Conservation (phyloP, 1,284 basidiomycete species). For the Phellopilus nigrolimitatus region DNA sequence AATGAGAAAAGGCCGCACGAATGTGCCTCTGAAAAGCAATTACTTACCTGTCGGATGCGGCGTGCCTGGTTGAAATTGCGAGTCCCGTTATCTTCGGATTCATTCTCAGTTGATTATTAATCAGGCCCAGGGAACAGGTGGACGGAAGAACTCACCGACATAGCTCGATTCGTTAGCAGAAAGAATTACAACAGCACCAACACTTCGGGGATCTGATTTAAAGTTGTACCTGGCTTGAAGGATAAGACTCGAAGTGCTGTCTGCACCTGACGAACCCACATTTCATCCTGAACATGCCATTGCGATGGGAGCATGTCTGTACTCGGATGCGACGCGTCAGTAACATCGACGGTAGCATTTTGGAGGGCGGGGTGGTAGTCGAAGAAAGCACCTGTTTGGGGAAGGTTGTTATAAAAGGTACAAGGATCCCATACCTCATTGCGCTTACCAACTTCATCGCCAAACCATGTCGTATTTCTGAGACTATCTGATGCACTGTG, state of each 20-base stretch:
- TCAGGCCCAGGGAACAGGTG: background rate
- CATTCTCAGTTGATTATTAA: conserved; percentile 5
- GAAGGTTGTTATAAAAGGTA: background rate
- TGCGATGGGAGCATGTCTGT: conserved; percentile 56
- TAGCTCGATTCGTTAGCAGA: conserved; percentile 68
- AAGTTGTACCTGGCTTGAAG: conserved; percentile 61
- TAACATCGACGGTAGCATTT: conserved; percentile 57
- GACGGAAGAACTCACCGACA: conserved; percentile 37
- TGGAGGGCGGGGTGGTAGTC: conserved; percentile 72
- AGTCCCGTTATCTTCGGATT: conserved; percentile 40
- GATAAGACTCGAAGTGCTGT: background rate
- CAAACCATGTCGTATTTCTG: conserved; percentile 62
- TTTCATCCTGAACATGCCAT: conserved; percentile 63
- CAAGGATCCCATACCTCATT: background rate
- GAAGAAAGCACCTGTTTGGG: conserved; percentile 54
- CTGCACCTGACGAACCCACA: conserved; percentile 33
- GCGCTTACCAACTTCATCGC: conserved; percentile 39
- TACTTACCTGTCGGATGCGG: conserved; percentile 58
- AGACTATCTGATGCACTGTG: conserved; percentile 70
- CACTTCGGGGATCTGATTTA: conserved; percentile 63
- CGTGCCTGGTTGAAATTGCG: conserved; percentile 49
- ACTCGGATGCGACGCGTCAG: conserved; percentile 61
- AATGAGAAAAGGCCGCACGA: too few species aligned
- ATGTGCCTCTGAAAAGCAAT: too few species aligned
- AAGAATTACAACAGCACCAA: conserved; percentile 63